Evolutionary conservation across 2,329 filamentous ascomycete species (phyloP).

Genomic region (Ustulina deusta): DNA sequence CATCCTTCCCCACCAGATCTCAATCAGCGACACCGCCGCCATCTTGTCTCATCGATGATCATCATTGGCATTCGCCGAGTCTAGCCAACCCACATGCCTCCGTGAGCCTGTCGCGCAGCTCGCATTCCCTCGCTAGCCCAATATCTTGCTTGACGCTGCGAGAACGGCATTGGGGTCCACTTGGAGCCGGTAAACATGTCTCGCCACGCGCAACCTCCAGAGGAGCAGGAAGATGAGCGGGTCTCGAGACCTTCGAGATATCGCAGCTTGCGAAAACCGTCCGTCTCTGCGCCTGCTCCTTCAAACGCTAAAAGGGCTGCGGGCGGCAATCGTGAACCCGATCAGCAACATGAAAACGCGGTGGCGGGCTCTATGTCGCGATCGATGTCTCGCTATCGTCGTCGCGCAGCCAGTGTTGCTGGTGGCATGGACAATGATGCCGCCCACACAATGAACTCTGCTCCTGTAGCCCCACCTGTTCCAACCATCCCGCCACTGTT

Average conservation of each 20-base stretch:
- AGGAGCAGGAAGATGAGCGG: conserved; percentile 33
- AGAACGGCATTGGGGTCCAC: conserved; percentile 38
- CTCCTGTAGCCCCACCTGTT: conserved; percentile 47
- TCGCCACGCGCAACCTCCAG: conserved; percentile 26
- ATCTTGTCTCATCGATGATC: conserved; percentile 18
- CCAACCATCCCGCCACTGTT: conserved; percentile 49
- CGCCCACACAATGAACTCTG: conserved; percentile 47
- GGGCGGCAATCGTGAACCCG: conserved; percentile 35
- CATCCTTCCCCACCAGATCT: conserved; percentile 30
- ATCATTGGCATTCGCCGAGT: neutral
- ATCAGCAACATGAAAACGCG: conserved; percentile 38
- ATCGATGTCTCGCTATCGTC: conserved; percentile 54
- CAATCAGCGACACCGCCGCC: conserved; percentile 12
- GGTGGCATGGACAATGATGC: conserved; percentile 44
- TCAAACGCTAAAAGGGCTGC: conserved; percentile 38
- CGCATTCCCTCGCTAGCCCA: neutral
- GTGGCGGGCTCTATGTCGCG: conserved; percentile 49
- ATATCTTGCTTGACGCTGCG: conserved; percentile 11
- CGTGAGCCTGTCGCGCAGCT: conserved; percentile 13
- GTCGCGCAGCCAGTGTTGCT: conserved; percentile 46
- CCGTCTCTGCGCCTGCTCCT: conserved; percentile 46
- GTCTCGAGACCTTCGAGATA: conserved; percentile 52
- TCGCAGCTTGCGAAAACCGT: conserved; percentile 51
- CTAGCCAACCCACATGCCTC: conserved; percentile 2
- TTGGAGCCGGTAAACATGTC: conserved; percentile 37